Base-by-base conservation (phyloP, 495 filamentous ascomycete species). In the Penicillium turbatum region DNA sequence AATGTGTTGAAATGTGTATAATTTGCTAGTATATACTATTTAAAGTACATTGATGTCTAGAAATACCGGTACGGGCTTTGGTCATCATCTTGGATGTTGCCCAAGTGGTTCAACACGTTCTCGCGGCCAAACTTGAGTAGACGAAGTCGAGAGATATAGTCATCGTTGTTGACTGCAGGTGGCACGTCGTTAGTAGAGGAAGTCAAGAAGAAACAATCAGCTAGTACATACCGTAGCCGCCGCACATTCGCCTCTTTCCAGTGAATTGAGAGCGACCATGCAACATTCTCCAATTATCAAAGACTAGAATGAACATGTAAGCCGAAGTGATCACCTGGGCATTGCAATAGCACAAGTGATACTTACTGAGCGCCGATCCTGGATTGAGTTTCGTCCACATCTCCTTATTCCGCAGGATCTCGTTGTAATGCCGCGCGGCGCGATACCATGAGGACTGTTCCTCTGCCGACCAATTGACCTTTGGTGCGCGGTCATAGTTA, bases 221-320 rank as follows among this genome's bases (percentile, higher is more conserved):
- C 3, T 29, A 24, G 27, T 47, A 83, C 86, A 73, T 71, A 91
- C 87, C 85, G 65, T 96, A 95, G 15, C 79, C 92, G 54, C 92
- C 92, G 66, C 89, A 95, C 68, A 97, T 86, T 58, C 90, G 84
- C 58, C 92, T 76, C 61, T 86, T 86, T 15, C 92, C 92, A 7
- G 81, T 86, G 62, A 96, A 97, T 12, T 82, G 79, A 17, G 81
- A 80, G 56, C 92, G 76, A 3, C 90, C 92, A 68, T 97, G 92
- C 41, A 97, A 69, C 51, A 95, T 89, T 53, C 92, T 80, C 91
- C 91, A 97, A 63, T 97, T 97, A 67, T 97, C 89, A 65, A 97
- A 96, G 16, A 96, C 86, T 89, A 38, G 50, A 37, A 47, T 17
- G 47, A 15, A 39, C 37, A 42, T 46, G 50, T 62, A 50, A 59